Conservation (phyloP, 441 rosid species). For the Mallotus repandus region DNA sequence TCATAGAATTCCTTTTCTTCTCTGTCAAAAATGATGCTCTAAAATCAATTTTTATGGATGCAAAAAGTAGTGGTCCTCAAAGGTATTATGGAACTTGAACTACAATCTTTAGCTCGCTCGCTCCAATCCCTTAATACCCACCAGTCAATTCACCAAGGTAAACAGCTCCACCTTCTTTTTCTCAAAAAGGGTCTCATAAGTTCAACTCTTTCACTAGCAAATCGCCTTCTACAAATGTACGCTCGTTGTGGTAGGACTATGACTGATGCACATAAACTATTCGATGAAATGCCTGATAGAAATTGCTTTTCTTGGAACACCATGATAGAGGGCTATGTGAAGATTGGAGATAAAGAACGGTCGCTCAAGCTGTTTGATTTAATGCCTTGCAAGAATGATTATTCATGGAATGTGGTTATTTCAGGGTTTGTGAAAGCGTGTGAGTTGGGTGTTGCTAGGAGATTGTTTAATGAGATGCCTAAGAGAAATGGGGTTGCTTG, state of each 20-base stretch:
- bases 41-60: too few relatives aligned
- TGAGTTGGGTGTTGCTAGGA: conserved; percentile 48
- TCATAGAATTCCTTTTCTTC: too few relatives aligned
- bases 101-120: conserved; percentile 36
- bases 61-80: too few relatives aligned
- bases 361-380: conserved; percentile 47
- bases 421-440: conserved; percentile 60
- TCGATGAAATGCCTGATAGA: conserved; percentile 63
- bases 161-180: conserved; percentile 52
- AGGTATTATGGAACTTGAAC: conserved; percentile 32
- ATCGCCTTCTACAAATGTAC: conserved; percentile 58
- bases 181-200: conserved; percentile 56
- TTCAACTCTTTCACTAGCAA: conserved; percentile 46
- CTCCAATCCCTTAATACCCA: conserved; percentile 44
- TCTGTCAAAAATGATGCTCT: not conserved
- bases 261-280: conserved; percentile 45
- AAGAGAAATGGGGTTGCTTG: conserved; percentile 49
- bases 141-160: conserved; percentile 38
- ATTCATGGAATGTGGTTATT: conserved; percentile 74
- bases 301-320: conserved; percentile 83
- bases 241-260: conserved; percentile 33
- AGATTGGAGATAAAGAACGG: conserved; percentile 37
- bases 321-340: conserved; percentile 72
- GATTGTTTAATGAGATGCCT: conserved; percentile 63
- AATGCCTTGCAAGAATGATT: conserved; percentile 58